These are phyloP conservation scores for Aspergillus sp. DNA, from an alignment of 2,329 filamentous ascomycete genomes.

Conservation along the genomic window DNA sequence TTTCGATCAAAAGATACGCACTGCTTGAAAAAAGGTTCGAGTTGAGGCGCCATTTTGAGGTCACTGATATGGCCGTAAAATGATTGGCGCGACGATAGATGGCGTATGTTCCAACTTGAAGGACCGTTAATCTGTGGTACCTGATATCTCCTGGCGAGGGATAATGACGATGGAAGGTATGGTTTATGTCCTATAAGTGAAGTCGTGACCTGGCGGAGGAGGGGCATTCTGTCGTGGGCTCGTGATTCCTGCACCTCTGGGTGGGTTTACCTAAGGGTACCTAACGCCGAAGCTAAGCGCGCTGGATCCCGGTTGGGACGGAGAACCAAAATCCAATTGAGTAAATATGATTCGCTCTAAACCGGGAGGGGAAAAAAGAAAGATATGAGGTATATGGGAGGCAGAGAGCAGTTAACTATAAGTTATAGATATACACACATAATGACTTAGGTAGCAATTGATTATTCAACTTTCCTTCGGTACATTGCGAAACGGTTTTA, in stretches of 20 bases:
- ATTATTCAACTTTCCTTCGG: neutral
- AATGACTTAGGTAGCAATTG: no score
- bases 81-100: conserved; percentile 30
- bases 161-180: conserved; percentile 5
- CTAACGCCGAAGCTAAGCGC: conserved; percentile 17
- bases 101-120: conserved; percentile 8
- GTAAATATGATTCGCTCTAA: neutral
- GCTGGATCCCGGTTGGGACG: neutral
- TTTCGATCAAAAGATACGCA: conserved; percentile 27
- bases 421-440: no score
- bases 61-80: conserved; percentile 49
- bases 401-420: no score
- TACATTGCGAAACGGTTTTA: conserved; percentile 5
- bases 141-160: conserved; percentile 4
- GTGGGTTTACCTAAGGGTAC: conserved; percentile 14
- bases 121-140: neutral
- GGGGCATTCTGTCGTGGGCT: conserved; percentile 30
- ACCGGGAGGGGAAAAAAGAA: neutral
- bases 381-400: no score
- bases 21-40: conserved; percentile 91
- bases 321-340: neutral
- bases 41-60: conserved; percentile 79
- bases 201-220: conserved; percentile 31
- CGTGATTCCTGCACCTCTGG: conserved; percentile 1
- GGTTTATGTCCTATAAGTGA: conserved; percentile 22